Conservation (phyloP, 352 stramenopile genomes). For the Globisporangium yorkense region DNA sequence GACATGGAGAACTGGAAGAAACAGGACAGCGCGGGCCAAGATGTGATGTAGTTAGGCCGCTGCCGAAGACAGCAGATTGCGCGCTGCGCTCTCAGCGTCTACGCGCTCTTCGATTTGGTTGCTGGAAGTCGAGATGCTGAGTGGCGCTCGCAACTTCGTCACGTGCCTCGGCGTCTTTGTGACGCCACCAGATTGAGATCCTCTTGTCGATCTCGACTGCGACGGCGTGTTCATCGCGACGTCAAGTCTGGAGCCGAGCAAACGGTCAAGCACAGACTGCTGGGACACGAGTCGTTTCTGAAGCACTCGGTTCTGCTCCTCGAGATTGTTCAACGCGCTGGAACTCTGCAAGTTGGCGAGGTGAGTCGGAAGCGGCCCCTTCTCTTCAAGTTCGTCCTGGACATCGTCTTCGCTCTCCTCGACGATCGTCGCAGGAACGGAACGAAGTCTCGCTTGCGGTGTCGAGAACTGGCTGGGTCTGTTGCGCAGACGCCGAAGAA, state of each 20-base stretch:
- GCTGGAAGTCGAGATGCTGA: not conserved
- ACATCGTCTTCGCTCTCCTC: constrained; percentile 13
- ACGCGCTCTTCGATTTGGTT: not conserved
- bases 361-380: not conserved
- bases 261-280: constrained; percentile 26
- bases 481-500: constrained; percentile 16
- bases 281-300: constrained; percentile 25
- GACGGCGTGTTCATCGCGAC: not conserved
- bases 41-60: constrained; percentile 1
- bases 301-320: constrained; percentile 28
- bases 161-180: not conserved
- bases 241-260: constrained; percentile 24
- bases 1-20: constrained; percentile 40
- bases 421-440: constrained; percentile 3
- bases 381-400: not conserved
- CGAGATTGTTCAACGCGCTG: constrained; percentile 5
- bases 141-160: not conserved
- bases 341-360: not conserved
- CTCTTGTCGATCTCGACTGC: not conserved
- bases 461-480: not conserved
- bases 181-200: not conserved
- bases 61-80: not conserved
- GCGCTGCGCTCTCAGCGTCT: not conserved
- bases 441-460: not conserved
- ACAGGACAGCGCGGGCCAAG: constrained; percentile 1